Percentiles rank a stretch among this genome's conserved stretches.
Conservation (phyloP, 2,329 filamentous ascomycete genomes). For the Colletotrichum echinochloae region DNA sequence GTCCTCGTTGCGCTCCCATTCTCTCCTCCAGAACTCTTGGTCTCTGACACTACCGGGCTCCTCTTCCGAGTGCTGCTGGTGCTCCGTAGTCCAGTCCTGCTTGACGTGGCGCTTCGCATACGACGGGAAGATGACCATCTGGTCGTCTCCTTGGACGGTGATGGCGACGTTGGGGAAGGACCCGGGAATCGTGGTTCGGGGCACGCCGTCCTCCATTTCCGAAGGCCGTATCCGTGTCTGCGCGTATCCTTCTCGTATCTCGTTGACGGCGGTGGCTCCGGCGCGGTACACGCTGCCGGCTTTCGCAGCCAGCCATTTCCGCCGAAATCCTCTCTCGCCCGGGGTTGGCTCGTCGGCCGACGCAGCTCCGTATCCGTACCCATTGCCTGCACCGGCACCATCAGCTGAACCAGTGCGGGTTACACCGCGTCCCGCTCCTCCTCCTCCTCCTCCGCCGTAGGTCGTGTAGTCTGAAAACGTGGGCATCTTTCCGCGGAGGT, state of each 20-base stretch:
- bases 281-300: constrained; percentile 69
- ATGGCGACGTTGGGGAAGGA: constrained; percentile 90
- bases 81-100: constrained; percentile 52
- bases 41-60: constrained; percentile 63
- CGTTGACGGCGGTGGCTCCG: constrained; percentile 67
- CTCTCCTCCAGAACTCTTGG: constrained; percentile 79
- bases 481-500: constrained; percentile 44
- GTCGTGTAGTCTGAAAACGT: constrained; percentile 40
- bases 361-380: constrained; percentile 49
- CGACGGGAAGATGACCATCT: constrained; percentile 95
- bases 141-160: constrained; percentile 81
- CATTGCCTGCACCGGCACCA: constrained; percentile 23
- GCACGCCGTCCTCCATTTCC: constrained; percentile 50
- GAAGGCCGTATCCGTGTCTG: constrained; percentile 60
- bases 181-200: constrained; percentile 70
- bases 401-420: constrained; percentile 1
- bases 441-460: constrained; percentile 33
- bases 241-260: constrained; percentile 70
- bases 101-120: constrained; percentile 83
- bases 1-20: constrained; percentile 85
- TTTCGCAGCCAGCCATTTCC: constrained; percentile 80
- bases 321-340: constrained; percentile 75
- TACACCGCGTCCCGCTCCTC: constrained; percentile 26
- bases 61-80: constrained; percentile 50
- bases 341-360: constrained; percentile 47